Conservation (phyloP, 495 filamentous ascomycete genomes). For the Neurospora intermedia region DNA sequence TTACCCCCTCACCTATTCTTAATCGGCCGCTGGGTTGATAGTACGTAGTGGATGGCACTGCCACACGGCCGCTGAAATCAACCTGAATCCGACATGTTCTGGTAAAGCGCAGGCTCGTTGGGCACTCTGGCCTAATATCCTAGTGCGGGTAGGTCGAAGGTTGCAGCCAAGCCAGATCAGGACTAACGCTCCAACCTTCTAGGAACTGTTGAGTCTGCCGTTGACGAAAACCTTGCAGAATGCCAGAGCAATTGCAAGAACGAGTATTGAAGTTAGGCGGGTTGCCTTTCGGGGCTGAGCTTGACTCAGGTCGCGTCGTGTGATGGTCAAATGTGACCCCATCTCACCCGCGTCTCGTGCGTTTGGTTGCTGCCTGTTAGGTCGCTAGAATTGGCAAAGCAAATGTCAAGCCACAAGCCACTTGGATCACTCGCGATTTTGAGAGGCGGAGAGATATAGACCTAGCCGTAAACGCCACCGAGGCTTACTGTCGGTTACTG, state of each 20-base stretch:
- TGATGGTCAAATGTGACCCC: neutral
- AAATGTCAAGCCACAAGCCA: neutral
- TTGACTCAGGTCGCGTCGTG: neutral
- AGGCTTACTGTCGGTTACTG: neutral
- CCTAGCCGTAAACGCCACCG: neutral
- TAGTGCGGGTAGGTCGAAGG: neutral
- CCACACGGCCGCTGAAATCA: neutral
- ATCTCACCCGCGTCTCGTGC: neutral
- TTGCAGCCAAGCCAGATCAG: no score
- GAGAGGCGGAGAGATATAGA: neutral
- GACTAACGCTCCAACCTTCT: no score
- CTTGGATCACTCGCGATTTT: neutral
- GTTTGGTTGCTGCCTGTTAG: neutral
- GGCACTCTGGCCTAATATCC: neutral
- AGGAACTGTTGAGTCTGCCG: neutral
- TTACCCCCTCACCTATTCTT: neutral
- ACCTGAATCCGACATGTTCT: neutral
- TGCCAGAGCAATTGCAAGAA: neutral
- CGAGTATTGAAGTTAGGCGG: neutral
- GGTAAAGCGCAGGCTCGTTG: neutral
- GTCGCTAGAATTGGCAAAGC: neutral
- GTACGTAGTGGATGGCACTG: neutral
- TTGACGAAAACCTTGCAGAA: neutral
- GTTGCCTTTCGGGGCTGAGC: neutral
- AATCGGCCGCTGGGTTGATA: neutral